Conservation (phyloP, 352 stramenopile genomes). For the Globisporangium solare region DNA sequence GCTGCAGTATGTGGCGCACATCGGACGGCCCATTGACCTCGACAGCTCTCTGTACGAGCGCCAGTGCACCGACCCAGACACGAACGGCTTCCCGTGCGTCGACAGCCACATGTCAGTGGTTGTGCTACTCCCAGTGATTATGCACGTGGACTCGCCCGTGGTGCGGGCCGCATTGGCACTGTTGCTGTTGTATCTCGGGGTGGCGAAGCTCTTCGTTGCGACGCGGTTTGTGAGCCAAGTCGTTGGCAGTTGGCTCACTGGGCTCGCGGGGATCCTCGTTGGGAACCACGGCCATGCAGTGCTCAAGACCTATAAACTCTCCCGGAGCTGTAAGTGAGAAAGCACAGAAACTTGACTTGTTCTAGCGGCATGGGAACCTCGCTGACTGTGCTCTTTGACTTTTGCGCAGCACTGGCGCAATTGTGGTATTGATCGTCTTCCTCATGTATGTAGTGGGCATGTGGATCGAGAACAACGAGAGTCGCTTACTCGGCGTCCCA, state of each 20-base stretch:
- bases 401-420: constrained; percentile 27
- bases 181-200: constrained; percentile 29
- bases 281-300: constrained; percentile 56
- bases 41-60: constrained; percentile 25
- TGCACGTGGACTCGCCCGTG: constrained; percentile 29
- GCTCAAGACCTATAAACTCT: constrained; percentile 40
- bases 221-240: constrained; percentile 54
- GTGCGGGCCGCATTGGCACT: constrained; percentile 18
- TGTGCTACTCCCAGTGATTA: constrained; percentile 50
- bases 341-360: too few species aligned
- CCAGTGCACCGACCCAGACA: constrained; percentile 12
- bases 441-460: constrained; percentile 45
- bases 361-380: too few species aligned
- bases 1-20: constrained; percentile 41
- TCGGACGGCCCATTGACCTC: constrained; percentile 51
- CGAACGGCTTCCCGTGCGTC: constrained; percentile 35
- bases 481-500: constrained; percentile 48
- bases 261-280: constrained; percentile 43
- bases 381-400: too few species aligned
- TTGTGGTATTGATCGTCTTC: constrained; percentile 43
- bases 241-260: constrained; percentile 55
- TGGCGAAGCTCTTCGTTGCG: constrained; percentile 35
- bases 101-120: constrained; percentile 76
- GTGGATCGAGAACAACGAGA: constrained; percentile 80
- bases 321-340: constrained; percentile 33